These are phyloP conservation scores for Pseudocercospora fuligena DNA, from an alignment of 2,329 filamentous ascomycete genomes.

Conservation along the genomic window DNA sequence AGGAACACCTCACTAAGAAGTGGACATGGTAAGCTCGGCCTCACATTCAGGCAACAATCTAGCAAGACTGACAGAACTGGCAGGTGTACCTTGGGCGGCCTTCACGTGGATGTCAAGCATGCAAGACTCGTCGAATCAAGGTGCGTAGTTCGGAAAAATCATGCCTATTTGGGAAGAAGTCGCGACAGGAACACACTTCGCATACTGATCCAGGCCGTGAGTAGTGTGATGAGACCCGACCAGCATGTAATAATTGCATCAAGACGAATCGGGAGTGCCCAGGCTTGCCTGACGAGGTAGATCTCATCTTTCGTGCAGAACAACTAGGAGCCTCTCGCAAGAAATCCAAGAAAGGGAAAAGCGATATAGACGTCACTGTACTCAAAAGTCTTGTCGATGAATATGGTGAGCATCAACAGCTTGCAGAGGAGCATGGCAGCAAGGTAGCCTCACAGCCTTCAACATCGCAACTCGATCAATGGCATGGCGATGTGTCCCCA, in stretches of 20 bases:
- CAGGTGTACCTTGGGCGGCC: slow-evolving; percentile 25
- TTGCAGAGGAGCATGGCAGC: background rate
- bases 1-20: background rate
- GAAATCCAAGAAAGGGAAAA: slow-evolving; percentile 7
- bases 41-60: background rate
- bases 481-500: background rate
- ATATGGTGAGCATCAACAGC: slow-evolving; percentile 6
- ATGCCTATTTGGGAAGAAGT: slow-evolving; percentile 1
- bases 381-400: slow-evolving; percentile 8
- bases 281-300: slow-evolving; percentile 21
- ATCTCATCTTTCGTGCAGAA: slow-evolving; percentile 25
- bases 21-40: background rate
- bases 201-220: background rate
- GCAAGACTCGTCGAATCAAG: slow-evolving; percentile 24
- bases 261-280: slow-evolving; percentile 22
- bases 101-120: slow-evolving; percentile 21
- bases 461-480: background rate
- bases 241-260: slow-evolving; percentile 20
- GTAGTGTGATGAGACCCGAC: slow-evolving; percentile 23
- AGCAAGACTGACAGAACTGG: background rate
- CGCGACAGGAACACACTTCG: background rate
- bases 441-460: background rate
- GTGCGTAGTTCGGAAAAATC: slow-evolving; percentile 4
- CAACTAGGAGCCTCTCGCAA: slow-evolving; percentile 10
- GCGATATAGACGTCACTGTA: slow-evolving; percentile 6